Evolutionary conservation across 1,284 basidiomycete species (phyloP).

Genomic region (Bondarzewia mesenterica): DNA sequence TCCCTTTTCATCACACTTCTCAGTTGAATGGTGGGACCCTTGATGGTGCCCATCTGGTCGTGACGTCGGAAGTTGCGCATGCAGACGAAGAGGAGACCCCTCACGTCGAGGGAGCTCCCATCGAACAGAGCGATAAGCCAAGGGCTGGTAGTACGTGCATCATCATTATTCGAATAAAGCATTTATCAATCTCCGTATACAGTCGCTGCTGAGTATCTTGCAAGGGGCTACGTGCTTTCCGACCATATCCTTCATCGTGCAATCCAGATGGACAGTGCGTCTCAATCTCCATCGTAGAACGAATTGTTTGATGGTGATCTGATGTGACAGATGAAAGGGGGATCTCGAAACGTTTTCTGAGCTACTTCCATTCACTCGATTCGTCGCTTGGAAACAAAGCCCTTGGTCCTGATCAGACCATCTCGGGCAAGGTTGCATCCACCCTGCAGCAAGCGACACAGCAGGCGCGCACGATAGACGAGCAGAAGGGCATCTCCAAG

Average conservation of each 20-base stretch:
- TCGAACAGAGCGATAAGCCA: conserved; percentile 78
- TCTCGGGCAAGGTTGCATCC: conserved; percentile 65
- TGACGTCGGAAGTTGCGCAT: conserved; percentile 58
- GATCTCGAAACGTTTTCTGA: conserved; percentile 78
- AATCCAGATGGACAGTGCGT: conserved; percentile 80
- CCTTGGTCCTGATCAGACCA: conserved; percentile 65
- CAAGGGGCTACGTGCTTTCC: conserved; percentile 76
- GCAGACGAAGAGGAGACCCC: conserved; percentile 36
- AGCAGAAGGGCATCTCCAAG: conserved; percentile 72
- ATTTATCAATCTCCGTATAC: conserved; percentile 22
- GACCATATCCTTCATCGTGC: conserved; percentile 77
- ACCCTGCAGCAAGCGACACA: conserved; percentile 51
- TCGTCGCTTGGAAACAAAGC: conserved; percentile 58
- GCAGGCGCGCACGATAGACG: conserved; percentile 69
- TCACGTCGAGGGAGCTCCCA: conserved; percentile 25
- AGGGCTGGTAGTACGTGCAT: conserved; percentile 61
- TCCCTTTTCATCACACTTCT: neutral
- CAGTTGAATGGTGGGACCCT: conserved; percentile 70
- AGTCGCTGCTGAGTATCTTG: conserved; percentile 88
- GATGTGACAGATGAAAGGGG: conserved; percentile 64
- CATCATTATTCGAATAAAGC: too few species aligned
- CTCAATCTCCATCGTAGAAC: neutral
- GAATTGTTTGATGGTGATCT: too few species aligned
- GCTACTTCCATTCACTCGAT: conserved; percentile 70
- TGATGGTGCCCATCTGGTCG: conserved; percentile 49